phyloP scores from a whole-genome alignment of 1,139 yeast species.

The Insectozyma bohioensis region DNA sequence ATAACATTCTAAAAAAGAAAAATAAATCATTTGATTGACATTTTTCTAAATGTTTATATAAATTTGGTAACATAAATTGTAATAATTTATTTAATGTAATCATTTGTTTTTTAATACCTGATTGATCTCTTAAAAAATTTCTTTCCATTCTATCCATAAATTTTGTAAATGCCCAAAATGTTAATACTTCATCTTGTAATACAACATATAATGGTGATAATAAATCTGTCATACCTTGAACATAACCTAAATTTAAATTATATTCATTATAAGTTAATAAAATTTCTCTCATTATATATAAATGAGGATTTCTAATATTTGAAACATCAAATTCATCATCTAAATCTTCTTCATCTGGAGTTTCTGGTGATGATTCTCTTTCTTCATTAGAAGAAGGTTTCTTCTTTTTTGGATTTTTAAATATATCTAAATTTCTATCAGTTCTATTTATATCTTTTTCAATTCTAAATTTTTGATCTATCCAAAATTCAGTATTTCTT shows the following conservation, averaged over 20 bases:
- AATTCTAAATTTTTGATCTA: constrained; percentile 83
- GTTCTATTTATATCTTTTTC: constrained; percentile 94
- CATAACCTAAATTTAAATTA: constrained; percentile 84
- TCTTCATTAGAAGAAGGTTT: constrained; percentile 20
- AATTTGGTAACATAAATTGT: constrained; percentile 83
- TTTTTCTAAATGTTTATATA: constrained; percentile 77
- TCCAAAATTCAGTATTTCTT: constrained; percentile 71
- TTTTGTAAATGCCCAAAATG: constrained; percentile 86
- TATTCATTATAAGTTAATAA: constrained; percentile 83
- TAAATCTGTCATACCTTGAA: constrained; percentile 97
- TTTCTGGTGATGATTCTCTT: constrained; percentile 41
- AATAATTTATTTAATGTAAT: constrained; percentile 76
- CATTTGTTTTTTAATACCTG: constrained; percentile 92
- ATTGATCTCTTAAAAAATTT: constrained; percentile 85
- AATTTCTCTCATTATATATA: constrained; percentile 72
- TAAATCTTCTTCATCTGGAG: constrained; percentile 48
- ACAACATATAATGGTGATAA: constrained; percentile 82
- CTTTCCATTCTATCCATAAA: constrained; percentile 97
- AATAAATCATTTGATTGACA: constrained; percentile 90
- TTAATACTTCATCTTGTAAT: constrained; percentile 71
- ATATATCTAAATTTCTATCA: constrained; percentile 72
- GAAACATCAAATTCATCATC: constrained; percentile 50
- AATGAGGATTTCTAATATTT: constrained; percentile 63
- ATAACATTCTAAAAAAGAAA: constrained; percentile 90
- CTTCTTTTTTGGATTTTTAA: constrained; percentile 39